Conservation (phyloP, 1,284 basidiomycete species). For the Papiliotrema nemorosa region DNA sequence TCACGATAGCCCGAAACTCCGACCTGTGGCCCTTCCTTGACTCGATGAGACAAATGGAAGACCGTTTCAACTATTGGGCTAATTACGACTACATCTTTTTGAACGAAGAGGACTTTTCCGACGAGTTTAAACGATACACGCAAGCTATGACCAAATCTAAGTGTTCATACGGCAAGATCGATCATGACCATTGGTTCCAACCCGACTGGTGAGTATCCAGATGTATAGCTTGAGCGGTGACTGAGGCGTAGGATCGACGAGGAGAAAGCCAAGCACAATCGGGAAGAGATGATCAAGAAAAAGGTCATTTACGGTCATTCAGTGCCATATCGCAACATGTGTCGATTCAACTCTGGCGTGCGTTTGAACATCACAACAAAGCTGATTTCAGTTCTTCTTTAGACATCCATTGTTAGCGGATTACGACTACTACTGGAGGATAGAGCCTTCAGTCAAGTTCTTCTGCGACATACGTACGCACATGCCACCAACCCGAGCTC, state of each 20-base stretch:
- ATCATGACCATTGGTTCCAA: conserved; percentile 76
- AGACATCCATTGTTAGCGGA: conserved; percentile 69
- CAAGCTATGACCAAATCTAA: conserved; percentile 62
- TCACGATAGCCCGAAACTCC: conserved; percentile 63
- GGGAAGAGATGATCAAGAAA: conserved; percentile 66
- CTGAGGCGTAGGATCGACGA: conserved; percentile 69
- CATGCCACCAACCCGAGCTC: background rate
- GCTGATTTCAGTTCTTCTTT: conserved; percentile 63
- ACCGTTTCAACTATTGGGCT: conserved; percentile 71
- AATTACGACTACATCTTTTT: conserved; percentile 82
- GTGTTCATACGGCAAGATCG: conserved; percentile 78
- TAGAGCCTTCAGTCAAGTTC: conserved; percentile 70
- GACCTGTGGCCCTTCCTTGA: conserved; percentile 68
- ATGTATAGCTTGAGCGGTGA: no score
- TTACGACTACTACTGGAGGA: conserved; percentile 91
- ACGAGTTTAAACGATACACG: conserved; percentile 72
- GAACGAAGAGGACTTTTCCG: conserved; percentile 72
- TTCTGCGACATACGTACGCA: conserved; percentile 62
- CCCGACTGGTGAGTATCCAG: conserved; percentile 64
- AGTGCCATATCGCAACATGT: conserved; percentile 64
- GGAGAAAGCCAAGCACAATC: conserved; percentile 59
- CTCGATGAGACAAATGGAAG: conserved; percentile 51
- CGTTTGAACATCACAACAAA: conserved; percentile 28
- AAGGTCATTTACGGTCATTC: conserved; percentile 83
- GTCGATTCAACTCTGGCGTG: conserved; percentile 89